phyloP scores from a whole-genome alignment of 129 eudicot genomes.

The Chrysanthemum seticuspe region DNA sequence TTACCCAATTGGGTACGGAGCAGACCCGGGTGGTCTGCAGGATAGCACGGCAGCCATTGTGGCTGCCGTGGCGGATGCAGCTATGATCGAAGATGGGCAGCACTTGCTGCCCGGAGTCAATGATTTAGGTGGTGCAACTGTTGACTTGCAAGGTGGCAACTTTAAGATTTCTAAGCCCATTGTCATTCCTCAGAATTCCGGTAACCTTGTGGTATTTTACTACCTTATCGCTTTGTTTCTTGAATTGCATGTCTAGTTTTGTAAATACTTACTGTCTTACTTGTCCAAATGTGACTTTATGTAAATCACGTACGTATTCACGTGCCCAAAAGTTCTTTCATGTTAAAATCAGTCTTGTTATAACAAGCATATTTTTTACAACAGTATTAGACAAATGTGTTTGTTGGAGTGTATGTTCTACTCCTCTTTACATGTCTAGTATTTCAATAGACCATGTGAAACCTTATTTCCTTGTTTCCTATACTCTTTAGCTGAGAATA shows the following conservation, averaged over 20 bases:
- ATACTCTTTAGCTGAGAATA: too few relatives aligned
- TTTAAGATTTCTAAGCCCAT: conserved; percentile 48
- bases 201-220: conserved; percentile 62
- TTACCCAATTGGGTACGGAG: conserved; percentile 71
- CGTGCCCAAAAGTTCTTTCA: conserved; percentile 21
- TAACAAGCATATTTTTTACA: too few relatives aligned
- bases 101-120: conserved; percentile 56
- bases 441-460: too few relatives aligned
- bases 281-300: conserved; percentile 13
- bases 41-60: conserved; percentile 63
- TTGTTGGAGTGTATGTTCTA: not conserved
- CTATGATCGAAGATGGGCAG: conserved; percentile 35
- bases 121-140: conserved; percentile 64
- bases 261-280: not conserved
- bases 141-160: conserved; percentile 73
- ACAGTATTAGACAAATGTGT: not conserved
- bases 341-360: not conserved
- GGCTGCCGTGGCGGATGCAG: conserved; percentile 49
- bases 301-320: conserved; percentile 35
- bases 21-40: conserved; percentile 58
- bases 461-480: too few relatives aligned
- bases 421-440: too few relatives aligned
- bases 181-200: conserved; percentile 49
- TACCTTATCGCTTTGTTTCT: not conserved
- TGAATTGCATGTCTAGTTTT: conserved; percentile 17